Conservation (phyloP, 2,329 filamentous ascomycete genomes). For the Aspergillus aculeatus region DNA sequence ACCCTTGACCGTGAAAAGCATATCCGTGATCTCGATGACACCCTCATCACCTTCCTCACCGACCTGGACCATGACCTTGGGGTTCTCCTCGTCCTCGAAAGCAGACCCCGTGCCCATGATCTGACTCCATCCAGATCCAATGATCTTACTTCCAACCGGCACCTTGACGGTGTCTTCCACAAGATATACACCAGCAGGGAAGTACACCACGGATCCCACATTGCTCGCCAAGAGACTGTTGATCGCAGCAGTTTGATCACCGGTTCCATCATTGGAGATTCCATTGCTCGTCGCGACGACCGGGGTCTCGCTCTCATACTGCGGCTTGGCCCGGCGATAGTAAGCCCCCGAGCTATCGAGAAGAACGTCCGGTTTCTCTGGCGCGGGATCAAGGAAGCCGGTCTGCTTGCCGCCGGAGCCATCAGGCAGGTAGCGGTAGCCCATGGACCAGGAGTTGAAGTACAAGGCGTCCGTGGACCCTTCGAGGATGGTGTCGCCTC, state of each 20-base stretch:
- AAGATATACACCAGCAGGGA: constrained; percentile 55
- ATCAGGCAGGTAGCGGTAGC: not conserved
- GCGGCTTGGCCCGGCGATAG: constrained; percentile 11
- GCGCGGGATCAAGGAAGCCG: not conserved
- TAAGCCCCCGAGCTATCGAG: constrained; percentile 10
- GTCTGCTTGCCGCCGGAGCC: not conserved
- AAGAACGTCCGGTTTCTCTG: not conserved
- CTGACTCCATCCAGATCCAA: constrained; percentile 53
- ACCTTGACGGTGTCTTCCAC: constrained; percentile 46
- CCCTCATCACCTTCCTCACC: constrained; percentile 50
- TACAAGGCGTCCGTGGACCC: constrained; percentile 7
- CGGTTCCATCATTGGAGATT: constrained; percentile 42
- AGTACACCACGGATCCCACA: constrained; percentile 51
- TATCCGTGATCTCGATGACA: constrained; percentile 44
- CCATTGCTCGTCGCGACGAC: constrained; percentile 49
- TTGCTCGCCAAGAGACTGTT: constrained; percentile 19
- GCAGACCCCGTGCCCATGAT: constrained; percentile 48
- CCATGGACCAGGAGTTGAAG: constrained; percentile 7
- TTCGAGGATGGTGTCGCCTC: constrained; percentile 8
- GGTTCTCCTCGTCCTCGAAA: constrained; percentile 45
- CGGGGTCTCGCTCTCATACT: constrained; percentile 11
- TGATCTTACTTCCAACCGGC: constrained; percentile 49
- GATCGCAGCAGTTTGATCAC: constrained; percentile 9
- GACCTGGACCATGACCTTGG: constrained; percentile 52
- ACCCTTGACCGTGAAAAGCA: constrained; percentile 34